Base-by-base conservation (phyloP, 2,329 filamentous ascomycete genomes). In the Epichloe sibirici region DNA sequence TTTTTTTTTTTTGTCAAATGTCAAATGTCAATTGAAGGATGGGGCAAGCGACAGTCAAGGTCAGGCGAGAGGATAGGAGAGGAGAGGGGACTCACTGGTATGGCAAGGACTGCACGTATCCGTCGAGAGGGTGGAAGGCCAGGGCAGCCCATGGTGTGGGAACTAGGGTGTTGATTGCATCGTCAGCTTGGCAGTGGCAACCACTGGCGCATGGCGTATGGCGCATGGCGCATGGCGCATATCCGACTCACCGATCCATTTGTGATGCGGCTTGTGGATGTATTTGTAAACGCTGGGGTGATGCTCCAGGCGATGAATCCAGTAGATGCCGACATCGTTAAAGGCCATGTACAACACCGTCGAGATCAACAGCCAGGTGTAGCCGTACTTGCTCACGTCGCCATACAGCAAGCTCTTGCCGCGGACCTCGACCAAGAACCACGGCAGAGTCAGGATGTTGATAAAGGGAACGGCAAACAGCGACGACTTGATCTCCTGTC, bases 241-340 rank as follows among this genome's bases (percentile, higher is more conserved):
- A 25, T 21, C 5, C 8, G n/a, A 49, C 48, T 37, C 8, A 50
- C 48, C 21, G 71, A 97, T 96, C 91, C 91, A 97, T 75, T 95
- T 96, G 82, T 97, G 91, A 72, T 97, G 91, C 59, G 90, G 85
- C 81, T 97, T 97, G 80, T 97, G 91, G 48, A 96, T 77, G 59
- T 76, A 75, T 75, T 90, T 94, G 80, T 97, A 97, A 49, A 71
- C 61, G 51, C 73, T 65, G 15, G 87, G 87, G 69, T 90, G 84
- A 71, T 95, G 90, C 56, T 94, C 78, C 53, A 81, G 85, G 53
- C 90, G 85, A 74, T 95, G 90, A 63, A 94, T 91, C 78, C 86
- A 88, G 77, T 95, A 95, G 73, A 95, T 90, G 72, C 78, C 12
- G 15, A 50, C n/a, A 34, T 47, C 49, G 31, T 50, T 50, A 8